Conservation (phyloP, 768 basidiomycete species). For the Leccinum disarticulatum region DNA sequence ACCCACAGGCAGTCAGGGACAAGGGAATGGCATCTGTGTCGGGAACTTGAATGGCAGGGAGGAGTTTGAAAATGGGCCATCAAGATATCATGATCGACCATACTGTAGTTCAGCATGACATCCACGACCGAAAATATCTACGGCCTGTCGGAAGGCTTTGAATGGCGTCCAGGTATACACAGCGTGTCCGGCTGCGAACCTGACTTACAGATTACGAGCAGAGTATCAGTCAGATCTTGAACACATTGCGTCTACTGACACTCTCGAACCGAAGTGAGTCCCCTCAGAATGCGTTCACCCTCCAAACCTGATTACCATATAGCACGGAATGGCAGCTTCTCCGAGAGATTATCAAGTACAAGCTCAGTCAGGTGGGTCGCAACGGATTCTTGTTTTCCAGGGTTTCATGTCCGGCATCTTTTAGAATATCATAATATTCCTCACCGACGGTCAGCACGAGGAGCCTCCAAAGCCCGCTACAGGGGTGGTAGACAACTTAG, state of each 20-base stretch:
- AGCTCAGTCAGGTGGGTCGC: conserved; percentile 57
- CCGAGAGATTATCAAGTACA: conserved; percentile 70
- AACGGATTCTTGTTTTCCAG: neutral
- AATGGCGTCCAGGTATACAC: conserved; percentile 53
- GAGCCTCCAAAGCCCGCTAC: conserved; percentile 44
- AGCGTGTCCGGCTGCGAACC: neutral
- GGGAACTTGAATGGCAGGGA: neutral
- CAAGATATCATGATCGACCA: neutral
- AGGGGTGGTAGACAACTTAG: conserved; percentile 35
- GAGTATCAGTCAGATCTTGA: conserved; percentile 61
- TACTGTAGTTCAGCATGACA: conserved; percentile 20
- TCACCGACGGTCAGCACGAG: conserved; percentile 37
- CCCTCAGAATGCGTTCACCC: conserved; percentile 1
- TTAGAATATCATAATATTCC: conserved; percentile 54
- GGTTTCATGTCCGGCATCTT: neutral
- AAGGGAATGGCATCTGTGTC: too few species aligned
- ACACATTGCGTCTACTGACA: conserved; percentile 63
- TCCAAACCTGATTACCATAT: conserved; percentile 17
- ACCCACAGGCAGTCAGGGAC: too few species aligned
- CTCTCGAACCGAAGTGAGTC: conserved; percentile 50
- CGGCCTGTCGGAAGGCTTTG: conserved; percentile 32
- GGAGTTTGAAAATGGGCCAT: neutral
- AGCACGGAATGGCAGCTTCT: conserved; percentile 72
- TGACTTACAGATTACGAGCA: conserved; percentile 28
- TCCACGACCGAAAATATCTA: conserved; percentile 14